These are phyloP conservation scores for Salix caprea DNA, from an alignment of 345 rosid species.

Conservation along the genomic window DNA sequence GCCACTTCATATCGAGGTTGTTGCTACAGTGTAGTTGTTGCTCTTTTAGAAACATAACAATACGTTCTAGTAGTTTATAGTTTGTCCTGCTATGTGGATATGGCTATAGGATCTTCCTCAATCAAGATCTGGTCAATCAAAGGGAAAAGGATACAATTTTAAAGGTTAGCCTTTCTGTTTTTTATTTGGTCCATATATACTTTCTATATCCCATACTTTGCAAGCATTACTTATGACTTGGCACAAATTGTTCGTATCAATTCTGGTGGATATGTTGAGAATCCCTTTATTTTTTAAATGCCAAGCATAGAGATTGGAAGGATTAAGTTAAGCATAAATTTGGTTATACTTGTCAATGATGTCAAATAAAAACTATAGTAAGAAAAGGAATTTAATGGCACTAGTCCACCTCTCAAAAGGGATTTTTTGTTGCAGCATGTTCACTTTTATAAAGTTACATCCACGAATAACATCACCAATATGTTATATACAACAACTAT, in stretches of 20 bases:
- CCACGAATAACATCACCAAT: background rate
- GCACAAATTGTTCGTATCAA: background rate
- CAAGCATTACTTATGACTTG: background rate
- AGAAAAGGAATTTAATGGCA: background rate
- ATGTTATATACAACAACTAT: background rate
- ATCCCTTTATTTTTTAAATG: background rate
- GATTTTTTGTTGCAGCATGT: background rate
- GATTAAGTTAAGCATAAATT: background rate
- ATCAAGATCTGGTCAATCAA: conserved; percentile 18
- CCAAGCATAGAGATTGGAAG: background rate
- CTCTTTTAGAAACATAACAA: background rate
- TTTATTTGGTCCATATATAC: background rate
- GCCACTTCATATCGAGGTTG: background rate
- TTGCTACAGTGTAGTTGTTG: background rate
- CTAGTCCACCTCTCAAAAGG: background rate
- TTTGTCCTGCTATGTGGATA: conserved; percentile 14
- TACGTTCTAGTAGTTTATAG: conserved; percentile 1
- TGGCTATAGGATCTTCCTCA: conserved; percentile 31
- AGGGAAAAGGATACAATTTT: conserved; percentile 26
- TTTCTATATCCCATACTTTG: background rate
- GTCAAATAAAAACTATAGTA: background rate
- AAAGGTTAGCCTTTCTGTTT: conserved; percentile 31
- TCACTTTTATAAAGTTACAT: background rate
- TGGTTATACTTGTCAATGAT: background rate
- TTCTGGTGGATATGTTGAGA: background rate